Evolutionary conservation across 345 rosid genomes (phyloP).

Genomic region (Sapria himalayana): DNA sequence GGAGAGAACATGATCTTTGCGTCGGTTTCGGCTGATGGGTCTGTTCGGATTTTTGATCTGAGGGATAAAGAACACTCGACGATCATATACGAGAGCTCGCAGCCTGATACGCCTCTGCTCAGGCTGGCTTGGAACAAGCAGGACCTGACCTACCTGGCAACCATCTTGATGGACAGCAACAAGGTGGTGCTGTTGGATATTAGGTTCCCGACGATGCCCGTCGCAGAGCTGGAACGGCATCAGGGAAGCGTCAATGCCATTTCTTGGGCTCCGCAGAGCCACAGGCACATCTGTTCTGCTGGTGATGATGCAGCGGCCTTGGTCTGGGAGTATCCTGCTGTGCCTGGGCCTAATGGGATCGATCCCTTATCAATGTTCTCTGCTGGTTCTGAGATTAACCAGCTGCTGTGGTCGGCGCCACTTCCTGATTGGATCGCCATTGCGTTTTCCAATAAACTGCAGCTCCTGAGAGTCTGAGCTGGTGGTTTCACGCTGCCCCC

Average conservation of each 20-base stretch:
- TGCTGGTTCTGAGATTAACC: conserved; percentile 70
- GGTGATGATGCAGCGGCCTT: conserved; percentile 77
- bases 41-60: conserved; percentile 51
- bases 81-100: conserved; percentile 60
- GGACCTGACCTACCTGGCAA: conserved; percentile 61
- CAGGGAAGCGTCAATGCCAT: conserved; percentile 48
- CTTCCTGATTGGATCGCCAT: conserved; percentile 87
- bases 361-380: conserved; percentile 80
- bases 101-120: conserved; percentile 50
- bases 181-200: conserved; percentile 66
- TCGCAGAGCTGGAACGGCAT: conserved; percentile 61
- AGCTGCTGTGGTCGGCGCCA: conserved; percentile 77
- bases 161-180: conserved; percentile 62
- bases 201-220: conserved; percentile 48
- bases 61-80: conserved; percentile 69
- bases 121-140: conserved; percentile 78
- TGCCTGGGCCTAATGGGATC: conserved; percentile 86
- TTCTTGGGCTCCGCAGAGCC: conserved; percentile 74
- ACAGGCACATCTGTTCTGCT: conserved; percentile 60
- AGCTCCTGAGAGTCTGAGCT: conserved; percentile 75
- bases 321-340: conserved; percentile 81
- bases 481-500: no score
- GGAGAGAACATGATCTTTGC: conserved; percentile 64
- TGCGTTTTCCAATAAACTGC: conserved; percentile 69
- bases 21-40: conserved; percentile 68